These are phyloP conservation scores for Vitis rotundifolia DNA, from an alignment of 164 flowering plant genomes.

Conservation along the genomic window DNA sequence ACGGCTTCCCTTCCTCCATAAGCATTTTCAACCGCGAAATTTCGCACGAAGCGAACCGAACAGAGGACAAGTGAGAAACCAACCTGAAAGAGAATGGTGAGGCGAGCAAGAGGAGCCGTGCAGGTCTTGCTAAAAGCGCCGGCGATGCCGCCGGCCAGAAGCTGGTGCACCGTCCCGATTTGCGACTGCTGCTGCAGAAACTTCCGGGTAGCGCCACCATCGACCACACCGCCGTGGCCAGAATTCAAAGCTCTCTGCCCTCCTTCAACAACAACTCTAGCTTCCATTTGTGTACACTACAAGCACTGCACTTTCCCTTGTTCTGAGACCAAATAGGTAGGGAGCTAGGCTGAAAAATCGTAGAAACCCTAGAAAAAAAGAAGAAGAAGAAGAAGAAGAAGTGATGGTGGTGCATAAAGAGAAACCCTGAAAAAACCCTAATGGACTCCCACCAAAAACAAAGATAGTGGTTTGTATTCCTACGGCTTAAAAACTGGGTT, in stretches of 20 bases:
- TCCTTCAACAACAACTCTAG: slow-evolving; percentile 61
- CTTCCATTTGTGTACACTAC: slow-evolving; percentile 53
- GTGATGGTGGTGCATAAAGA: no score
- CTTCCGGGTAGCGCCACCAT: slow-evolving; percentile 31
- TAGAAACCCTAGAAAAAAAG: not conserved
- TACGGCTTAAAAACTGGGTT: no score
- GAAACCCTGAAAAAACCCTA: no score
- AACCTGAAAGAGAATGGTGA: slow-evolving; percentile 97
- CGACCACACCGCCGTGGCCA: slow-evolving; percentile 38
- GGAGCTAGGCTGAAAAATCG: not conserved
- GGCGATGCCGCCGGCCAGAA: slow-evolving; percentile 90
- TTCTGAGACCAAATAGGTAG: no score
- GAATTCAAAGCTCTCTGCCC: slow-evolving; percentile 47
- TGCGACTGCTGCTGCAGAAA: slow-evolving; percentile 42
- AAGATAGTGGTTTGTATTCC: no score
- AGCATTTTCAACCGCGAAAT: not conserved
- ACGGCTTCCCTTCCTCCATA: no score
- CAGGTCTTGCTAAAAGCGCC: slow-evolving; percentile 99
- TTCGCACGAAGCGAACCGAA: not conserved
- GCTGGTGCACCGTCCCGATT: slow-evolving; percentile 64
- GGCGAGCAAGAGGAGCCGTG: slow-evolving; percentile 95
- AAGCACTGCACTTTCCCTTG: no score
- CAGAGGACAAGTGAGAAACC: not conserved
- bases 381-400: not conserved
- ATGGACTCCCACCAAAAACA: no score